Base-by-base conservation (phyloP, 495 filamentous ascomycete genomes). In the Aspergillus sclerotiicarbonarius region DNA sequence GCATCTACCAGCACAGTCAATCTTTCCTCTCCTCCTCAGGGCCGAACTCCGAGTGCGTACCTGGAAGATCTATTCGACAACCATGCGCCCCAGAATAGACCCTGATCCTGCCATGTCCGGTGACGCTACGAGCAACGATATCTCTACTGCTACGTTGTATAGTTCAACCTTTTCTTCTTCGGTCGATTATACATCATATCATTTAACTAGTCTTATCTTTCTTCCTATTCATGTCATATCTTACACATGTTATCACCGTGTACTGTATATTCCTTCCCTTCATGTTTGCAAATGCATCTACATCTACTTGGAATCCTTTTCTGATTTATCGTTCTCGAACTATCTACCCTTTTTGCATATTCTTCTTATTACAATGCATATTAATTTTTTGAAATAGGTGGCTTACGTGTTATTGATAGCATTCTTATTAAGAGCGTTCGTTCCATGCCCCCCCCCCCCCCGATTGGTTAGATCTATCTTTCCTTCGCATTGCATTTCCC, bases 61-160 rank as follows among this genome's bases (percentile, higher is more conserved):
- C 72, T 98, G 43, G 93, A 98, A 57, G 94, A 98, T 76, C 65
- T 98, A 56, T 89, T 98, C 67, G 91, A 92, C 66, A 85, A 76
- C 58, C 85, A 87, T 65, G 51, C 66, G 21, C 72, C 73, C 30
- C 60, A 60, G 31, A 46, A 56, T 39, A 21, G 62, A 16, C 48
- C 43, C 25, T 54, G 39, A 31, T 61, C 43, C 12, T 37, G 8
- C 37, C 13, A n/a, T n/a, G 4, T 15, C 13, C 8, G 15, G n/a
- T n/a, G 12, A 41, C 37, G n/a, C 37, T 41, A 54, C 16, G 45
- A 44, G 43, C 3, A 45, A 60, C 46, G 57, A 60, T 52, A 53
- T 35, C 33, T 19, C 39, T 54, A 43, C 31, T 49, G n/a, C 19
- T 32, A 9, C 20, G 25, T 57, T 59, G 39, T 37, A 54, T 55